Evolutionary conservation across 202 grass and related monocot species (phyloP), one percentile per base, ranked within the genome.

Genomic region (Zizania palustris): DNA sequence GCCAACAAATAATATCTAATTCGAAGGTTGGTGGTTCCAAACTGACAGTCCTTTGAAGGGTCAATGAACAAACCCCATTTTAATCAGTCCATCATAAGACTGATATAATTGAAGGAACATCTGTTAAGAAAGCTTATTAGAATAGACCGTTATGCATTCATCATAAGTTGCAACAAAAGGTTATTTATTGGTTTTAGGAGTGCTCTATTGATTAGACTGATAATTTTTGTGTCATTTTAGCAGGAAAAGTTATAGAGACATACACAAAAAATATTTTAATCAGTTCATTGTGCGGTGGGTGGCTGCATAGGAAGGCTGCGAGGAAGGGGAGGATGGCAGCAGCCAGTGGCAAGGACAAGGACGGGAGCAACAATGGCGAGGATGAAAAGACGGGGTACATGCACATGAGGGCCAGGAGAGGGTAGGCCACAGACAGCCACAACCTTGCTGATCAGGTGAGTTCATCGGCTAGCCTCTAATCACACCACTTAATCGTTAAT

Each of bases 391-490:
- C 76, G 22, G 90, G 82, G 2, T 97, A 97, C 85, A 86, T 97
- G 67, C 93, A 97, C 86, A 91, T 97, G 49, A 83, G 93, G 60
- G 93, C 88, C 58, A 75, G 90, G 63, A 57, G 90, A 21, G 93
- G 93, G 11, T 88, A 97, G 82, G 93, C 93, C 5, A 97, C 93
- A 14, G 93, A 97, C 76, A 97, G 88, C 88, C 93, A 97, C 40
- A 97, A 88, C 93, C 88, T 97, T 58, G 88, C 90, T 55, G 90
- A 97, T 86, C 80, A 88, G 75, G 93, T 97, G 84, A 91, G 77
- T 67, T 11, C 58, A 20, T 34, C 56, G 60, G 2, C 6, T 35
- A 49, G 48, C 11, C 46, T 62, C 80, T 79, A 54, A 87, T 63
- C 65, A 35, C 81, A 35, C 43, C 18, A 13, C 43, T 20, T 20